These are phyloP conservation scores for Endotrypanum monterogeii DNA, from an alignment of 208 protist species.

Conservation along the genomic window DNA sequence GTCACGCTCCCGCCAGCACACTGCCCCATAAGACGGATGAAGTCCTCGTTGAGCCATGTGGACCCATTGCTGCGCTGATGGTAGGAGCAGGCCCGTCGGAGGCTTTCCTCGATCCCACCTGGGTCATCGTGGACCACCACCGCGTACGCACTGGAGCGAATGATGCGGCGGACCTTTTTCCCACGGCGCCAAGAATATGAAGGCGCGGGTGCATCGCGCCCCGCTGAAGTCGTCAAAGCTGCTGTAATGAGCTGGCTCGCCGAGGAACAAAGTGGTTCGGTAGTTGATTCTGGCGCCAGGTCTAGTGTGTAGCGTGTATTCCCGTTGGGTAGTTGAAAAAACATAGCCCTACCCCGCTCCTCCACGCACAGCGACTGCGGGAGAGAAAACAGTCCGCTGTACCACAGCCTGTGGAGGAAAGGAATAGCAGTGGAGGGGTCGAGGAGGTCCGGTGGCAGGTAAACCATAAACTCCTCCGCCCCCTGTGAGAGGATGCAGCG, in stretches of 20 bases:
- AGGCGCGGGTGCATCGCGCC: not conserved
- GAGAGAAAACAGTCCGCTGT: constrained; percentile 67
- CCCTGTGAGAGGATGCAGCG: constrained; percentile 46
- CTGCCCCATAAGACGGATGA: constrained; percentile 21
- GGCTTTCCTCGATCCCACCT: constrained; percentile 29
- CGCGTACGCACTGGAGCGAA: constrained; percentile 38
- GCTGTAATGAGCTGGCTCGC: not conserved
- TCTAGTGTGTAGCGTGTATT: constrained; percentile 44
- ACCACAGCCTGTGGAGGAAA: constrained; percentile 39
- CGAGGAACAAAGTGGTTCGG: not conserved
- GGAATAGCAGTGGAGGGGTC: constrained; percentile 17
- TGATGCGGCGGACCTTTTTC: constrained; percentile 46
- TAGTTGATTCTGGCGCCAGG: constrained; percentile 8
- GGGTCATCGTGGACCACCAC: constrained; percentile 46
- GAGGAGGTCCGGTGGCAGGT: constrained; percentile 22
- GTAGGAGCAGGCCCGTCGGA: constrained; percentile 48
- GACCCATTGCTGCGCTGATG: constrained; percentile 19
- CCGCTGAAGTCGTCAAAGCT: not conserved
- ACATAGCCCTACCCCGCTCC: constrained; percentile 15
- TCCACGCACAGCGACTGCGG: constrained; percentile 24
- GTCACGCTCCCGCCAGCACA: not conserved
- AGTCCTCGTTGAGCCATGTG: constrained; percentile 49
- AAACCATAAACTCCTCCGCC: constrained; percentile 27
- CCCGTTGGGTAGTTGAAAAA: constrained; percentile 50
- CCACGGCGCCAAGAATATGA: constrained; percentile 44